These are phyloP conservation scores for Fusarium sp. DNA, from an alignment of 2,329 filamentous ascomycete genomes.

Conservation along the genomic window DNA sequence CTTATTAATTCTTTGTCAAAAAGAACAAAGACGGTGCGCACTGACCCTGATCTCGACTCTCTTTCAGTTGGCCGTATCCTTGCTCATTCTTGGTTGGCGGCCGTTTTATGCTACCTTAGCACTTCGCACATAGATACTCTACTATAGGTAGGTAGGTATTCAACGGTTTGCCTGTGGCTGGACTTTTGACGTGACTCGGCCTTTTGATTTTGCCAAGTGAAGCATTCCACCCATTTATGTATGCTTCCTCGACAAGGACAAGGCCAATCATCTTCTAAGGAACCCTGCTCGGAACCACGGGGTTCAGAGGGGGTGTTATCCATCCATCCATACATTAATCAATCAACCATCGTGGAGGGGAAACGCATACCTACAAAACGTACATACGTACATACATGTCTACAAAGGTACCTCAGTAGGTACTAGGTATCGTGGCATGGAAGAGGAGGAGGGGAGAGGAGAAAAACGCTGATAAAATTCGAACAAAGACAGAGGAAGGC, in stretches of 20 bases:
- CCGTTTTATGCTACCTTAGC: conserved; percentile 4
- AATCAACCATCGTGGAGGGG: not conserved
- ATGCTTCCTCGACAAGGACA: not conserved
- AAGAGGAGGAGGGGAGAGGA: not conserved
- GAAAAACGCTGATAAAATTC: not conserved
- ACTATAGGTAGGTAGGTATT: not conserved
- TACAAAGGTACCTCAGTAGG: too few species aligned
- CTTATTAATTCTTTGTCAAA: not conserved
- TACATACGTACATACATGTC: not conserved
- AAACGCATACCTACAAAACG: not conserved
- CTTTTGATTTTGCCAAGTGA: conserved; percentile 7
- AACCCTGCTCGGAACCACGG: conserved; percentile 16
- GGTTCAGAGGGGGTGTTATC: conserved; percentile 7
- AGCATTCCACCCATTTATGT: conserved; percentile 18
- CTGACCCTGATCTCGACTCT: not conserved
- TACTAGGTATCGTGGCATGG: not conserved
- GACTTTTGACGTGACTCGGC: not conserved
- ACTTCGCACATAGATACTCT: not conserved
- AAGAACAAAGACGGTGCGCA: not conserved
- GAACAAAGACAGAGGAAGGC: not conserved
- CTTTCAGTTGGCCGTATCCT: not conserved
- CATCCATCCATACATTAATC: not conserved
- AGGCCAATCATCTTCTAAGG: conserved; percentile 14
- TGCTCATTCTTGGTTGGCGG: not conserved
- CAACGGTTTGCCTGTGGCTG: conserved; percentile 8